Conservation (phyloP, 164 flowering plant species). For the Vitis cinerea region DNA sequence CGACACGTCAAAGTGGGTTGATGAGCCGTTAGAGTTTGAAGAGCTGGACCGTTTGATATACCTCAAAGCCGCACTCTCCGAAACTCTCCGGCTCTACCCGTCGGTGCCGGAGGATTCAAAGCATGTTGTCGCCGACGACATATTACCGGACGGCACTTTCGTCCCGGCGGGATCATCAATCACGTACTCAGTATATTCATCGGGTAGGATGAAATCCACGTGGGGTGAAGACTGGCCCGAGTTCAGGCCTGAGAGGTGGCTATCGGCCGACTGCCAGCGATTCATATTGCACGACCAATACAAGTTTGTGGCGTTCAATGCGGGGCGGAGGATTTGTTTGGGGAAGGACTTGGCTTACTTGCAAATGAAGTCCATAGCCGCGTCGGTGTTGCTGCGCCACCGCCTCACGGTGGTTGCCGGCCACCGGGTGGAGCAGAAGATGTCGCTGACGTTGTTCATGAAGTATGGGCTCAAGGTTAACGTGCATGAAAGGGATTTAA, state of each 20-base stretch:
- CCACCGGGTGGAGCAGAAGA: slow-evolving; percentile 84
- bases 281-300: slow-evolving; percentile 43
- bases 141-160: slow-evolving; percentile 67
- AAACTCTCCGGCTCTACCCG: slow-evolving; percentile 65
- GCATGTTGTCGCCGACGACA: slow-evolving; percentile 62
- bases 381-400: slow-evolving; percentile 79
- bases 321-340: slow-evolving; percentile 83
- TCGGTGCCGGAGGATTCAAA: slow-evolving; percentile 79
- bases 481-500: slow-evolving; percentile 57
- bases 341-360: slow-evolving; percentile 89
- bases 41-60: slow-evolving; percentile 57
- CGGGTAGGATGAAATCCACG: slow-evolving; percentile 53
- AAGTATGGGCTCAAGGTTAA: slow-evolving; percentile 76
- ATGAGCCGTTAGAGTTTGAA: slow-evolving; percentile 51
- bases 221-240: slow-evolving; percentile 74
- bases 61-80: slow-evolving; percentile 67
- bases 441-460: slow-evolving; percentile 92
- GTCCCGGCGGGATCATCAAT: slow-evolving; percentile 71
- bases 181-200: slow-evolving; percentile 64
- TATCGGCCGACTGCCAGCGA: slow-evolving; percentile 35
- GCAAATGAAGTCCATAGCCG: slow-evolving; percentile 90
- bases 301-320: slow-evolving; percentile 80
- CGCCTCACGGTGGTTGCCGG: slow-evolving; percentile 58
- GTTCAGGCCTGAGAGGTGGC: slow-evolving; percentile 65
- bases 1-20: slow-evolving; percentile 38